Base-by-base conservation (phyloP, 129 eudicot genomes). In the Chrysanthemum lavandulifolium region DNA sequence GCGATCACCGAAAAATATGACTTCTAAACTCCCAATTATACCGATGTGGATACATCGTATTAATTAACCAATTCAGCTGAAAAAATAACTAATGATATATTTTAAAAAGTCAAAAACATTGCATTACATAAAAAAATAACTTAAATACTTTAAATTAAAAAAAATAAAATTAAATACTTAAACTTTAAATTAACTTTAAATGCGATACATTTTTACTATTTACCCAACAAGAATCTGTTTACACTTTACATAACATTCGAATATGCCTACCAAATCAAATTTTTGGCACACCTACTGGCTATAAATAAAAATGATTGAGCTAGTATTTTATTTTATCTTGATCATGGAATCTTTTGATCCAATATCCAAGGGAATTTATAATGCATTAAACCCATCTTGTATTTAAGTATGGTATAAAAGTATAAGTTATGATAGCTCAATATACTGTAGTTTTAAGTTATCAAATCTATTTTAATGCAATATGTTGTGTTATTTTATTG, bases 321-420 rank as follows among this genome's bases (percentile, higher is more conserved):
- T 40, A 50, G 43, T 69, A 69, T 49, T 76, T 68, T 68, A 68
- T 76, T 68, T 10, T 31, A 52, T 74, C 69, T 73, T 72, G 65
- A 40, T 61, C 15, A 0, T 60, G 76, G 81, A 77, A 77, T 70
- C 75, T 77, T 77, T 77, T n/a, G 81, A 70, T 77, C 76, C 81
- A 77, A 61, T 60, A 69, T 61, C 76, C 58, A 77, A 77, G 81
- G 64, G 55, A 51, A 77, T 25, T 29, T 50, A 69, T 68, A 68
- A 21, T 12, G 45, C 79, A 50, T 68, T 51, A 59, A 61, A 53
- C 56, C 55, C 76, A 77, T 61, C 71, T 58, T 40, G 21, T 18
- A 53, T 49, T 60, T 7, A 16, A 51, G 27, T 77, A 69, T 49
- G 49, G 51, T 16, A 31, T 23, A 13, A 73, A 60, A 59, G 19